Base-by-base conservation (phyloP, 2,329 filamentous ascomycete species). In the Fusarium sp. region DNA sequence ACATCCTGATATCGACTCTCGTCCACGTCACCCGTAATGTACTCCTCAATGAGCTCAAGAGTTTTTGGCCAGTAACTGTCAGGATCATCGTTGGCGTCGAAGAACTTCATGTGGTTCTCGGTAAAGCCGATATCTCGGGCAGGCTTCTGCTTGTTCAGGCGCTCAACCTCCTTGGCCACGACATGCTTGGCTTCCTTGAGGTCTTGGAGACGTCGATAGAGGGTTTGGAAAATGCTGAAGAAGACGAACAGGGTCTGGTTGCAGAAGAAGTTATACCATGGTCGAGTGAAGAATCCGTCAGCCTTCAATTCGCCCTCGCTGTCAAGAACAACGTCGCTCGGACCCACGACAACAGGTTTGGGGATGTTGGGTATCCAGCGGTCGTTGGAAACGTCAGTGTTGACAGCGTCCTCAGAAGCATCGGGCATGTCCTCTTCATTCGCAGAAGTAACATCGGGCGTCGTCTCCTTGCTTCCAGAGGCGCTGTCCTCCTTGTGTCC, bases 221-320 rank as follows among this genome's bases (percentile, higher is more conserved):
- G 84, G n/a, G 92, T 92, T 76, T 97, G 90, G 78, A 99, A 96
- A 65, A 97, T 91, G 72, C 92, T 93, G 83, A 99, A 92, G 85
- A 99, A 98, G 80, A 96, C 94, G 77, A 94, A 97, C 63, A 99
- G 91, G 6, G 92, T 93, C 74, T 93, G 88, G 78, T 98, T 98
- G 78, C 91, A 91, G 82, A 97, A 99, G 77, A 98, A 89, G 77
- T 95, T 95, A 83, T 93, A 97, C 80, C 89, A 90, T 13, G 90
- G 89, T 46, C 94, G 92, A 71, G 87, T 86, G 80, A 96, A 97
- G 60, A 92, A 90, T 52, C 94, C 92, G 65, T 97, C 93, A 64
- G 81, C 92, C 84, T 86, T 95, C 74, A 87, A 88, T 80, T 85
- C 89, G 76, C 85, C 88, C 70, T 87, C 89, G 38, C 83, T 86